A percentile compares a stretch with the other conserved stretches of the same genome.
Conservation (phyloP, 306 rosid species). For the Hippophae gyantsensis region DNA sequence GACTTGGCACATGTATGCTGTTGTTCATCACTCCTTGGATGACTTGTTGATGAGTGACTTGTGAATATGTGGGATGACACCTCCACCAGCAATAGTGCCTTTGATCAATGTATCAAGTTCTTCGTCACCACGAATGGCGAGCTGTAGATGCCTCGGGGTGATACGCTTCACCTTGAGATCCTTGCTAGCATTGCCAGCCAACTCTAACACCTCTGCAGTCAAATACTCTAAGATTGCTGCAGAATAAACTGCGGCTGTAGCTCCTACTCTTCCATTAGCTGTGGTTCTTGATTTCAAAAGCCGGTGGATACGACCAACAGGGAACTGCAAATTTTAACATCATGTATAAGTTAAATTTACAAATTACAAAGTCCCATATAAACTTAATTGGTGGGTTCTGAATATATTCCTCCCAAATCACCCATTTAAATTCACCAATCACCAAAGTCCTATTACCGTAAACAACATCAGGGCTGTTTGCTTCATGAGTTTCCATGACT, state of each 20-base stretch:
- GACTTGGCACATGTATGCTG: slow-evolving; percentile 6
- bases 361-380: not conserved
- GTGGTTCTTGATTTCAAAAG: slow-evolving; percentile 57
- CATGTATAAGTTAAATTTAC: not conserved
- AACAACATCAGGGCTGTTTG: too few relatives aligned
- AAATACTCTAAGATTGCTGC: slow-evolving; percentile 71
- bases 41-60: slow-evolving; percentile 72
- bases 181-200: slow-evolving; percentile 74
- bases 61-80: slow-evolving; percentile 72
- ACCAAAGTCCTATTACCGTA: too few relatives aligned
- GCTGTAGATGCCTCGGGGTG: slow-evolving; percentile 72
- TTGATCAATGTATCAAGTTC: slow-evolving; percentile 64
- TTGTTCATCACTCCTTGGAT: slow-evolving; percentile 41
- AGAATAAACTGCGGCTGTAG: slow-evolving; percentile 74
- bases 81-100: slow-evolving; percentile 73
- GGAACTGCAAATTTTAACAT: slow-evolving; percentile 42
- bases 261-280: slow-evolving; percentile 65
- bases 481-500: too few relatives aligned
- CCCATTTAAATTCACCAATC: too few relatives aligned
- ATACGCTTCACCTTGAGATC: slow-evolving; percentile 70
- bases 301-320: slow-evolving; percentile 68
- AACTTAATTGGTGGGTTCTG: not conserved
- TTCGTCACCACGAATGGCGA: slow-evolving; percentile 69
- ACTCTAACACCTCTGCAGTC: slow-evolving; percentile 70
- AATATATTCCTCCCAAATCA: not conserved